Percentiles rank a stretch among this genome's conserved stretches.
Conservation (phyloP, 192 early-diverging fungal species). For the Coemansia reversa region DNA sequence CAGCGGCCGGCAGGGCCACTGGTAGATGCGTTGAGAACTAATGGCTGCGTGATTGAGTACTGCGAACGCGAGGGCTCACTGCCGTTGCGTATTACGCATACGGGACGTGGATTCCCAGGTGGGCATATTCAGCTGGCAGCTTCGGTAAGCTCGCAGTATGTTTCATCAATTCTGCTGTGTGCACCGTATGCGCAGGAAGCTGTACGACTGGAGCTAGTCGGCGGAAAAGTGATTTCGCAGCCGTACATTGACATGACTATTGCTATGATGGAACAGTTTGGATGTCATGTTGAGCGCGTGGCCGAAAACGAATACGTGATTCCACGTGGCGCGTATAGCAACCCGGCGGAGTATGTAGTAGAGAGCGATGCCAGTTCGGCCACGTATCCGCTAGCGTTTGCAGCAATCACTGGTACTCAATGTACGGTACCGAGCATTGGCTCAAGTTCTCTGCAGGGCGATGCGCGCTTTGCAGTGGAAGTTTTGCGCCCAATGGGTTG, state of each 20-base stretch:
- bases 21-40: slow-evolving; percentile 77
- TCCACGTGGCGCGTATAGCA: slow-evolving; percentile 73
- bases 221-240: slow-evolving; percentile 93
- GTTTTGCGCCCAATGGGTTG: slow-evolving; percentile 93
- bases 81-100: slow-evolving; percentile 81
- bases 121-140: slow-evolving; percentile 88
- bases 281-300: slow-evolving; percentile 71
- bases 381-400: slow-evolving; percentile 95
- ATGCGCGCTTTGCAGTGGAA: slow-evolving; percentile 86
- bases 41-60: slow-evolving; percentile 78
- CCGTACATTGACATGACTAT: slow-evolving; percentile 99
- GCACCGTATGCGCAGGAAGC: slow-evolving; percentile 86
- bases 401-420: slow-evolving; percentile 87
- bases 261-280: slow-evolving; percentile 96
- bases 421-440: slow-evolving; percentile 94
- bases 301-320: slow-evolving; percentile 82
- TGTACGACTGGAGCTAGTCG: slow-evolving; percentile 79
- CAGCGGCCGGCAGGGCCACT: slow-evolving; percentile 91
- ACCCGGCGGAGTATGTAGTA: slow-evolving; percentile 81
- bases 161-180: slow-evolving; percentile 92
- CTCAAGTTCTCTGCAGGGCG: slow-evolving; percentile 87
- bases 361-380: slow-evolving; percentile 97
- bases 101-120: slow-evolving; percentile 70
- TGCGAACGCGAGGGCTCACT: slow-evolving; percentile 79
- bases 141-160: slow-evolving; percentile 95